phyloP scores from a whole-genome alignment of 2,329 filamentous ascomycete species.

The Claviceps fusiformis region DNA sequence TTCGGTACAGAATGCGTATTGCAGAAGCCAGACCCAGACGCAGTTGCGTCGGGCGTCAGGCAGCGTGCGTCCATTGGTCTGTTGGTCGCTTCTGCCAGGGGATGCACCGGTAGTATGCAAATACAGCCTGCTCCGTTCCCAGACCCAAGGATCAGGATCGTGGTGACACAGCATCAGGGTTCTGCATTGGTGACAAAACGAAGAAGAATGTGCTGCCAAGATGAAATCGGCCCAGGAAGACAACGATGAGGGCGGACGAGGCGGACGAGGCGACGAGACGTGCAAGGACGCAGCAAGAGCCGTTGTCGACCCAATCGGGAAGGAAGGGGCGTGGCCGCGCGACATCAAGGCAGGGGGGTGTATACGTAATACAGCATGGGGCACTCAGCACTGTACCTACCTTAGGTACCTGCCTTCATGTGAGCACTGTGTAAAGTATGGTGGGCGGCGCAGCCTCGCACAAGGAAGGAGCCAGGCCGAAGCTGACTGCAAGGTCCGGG shows the following conservation, averaged over 20 bases:
- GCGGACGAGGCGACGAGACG: no score
- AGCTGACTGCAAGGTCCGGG: not conserved
- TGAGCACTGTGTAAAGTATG: not conserved
- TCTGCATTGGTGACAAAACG: slow-evolving; percentile 2
- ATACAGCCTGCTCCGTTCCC: not conserved
- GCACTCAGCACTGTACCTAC: not conserved
- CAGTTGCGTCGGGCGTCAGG: not conserved
- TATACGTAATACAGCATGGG: not conserved
- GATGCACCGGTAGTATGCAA: not conserved
- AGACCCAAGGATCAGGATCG: not conserved
- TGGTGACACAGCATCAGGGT: slow-evolving; percentile 1
- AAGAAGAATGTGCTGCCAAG: not conserved
- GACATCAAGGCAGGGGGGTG: not conserved
- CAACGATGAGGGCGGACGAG: not conserved
- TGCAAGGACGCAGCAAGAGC: not conserved
- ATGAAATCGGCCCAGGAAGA: not conserved
- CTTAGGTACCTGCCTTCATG: no score
- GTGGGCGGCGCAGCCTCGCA: not conserved
- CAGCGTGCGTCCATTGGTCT: not conserved
- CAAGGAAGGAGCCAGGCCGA: not conserved
- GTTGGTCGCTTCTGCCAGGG: not conserved
- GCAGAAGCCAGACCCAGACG: not conserved
- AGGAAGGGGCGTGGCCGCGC: slow-evolving; percentile 1
- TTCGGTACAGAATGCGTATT: not conserved
- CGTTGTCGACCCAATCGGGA: not conserved